These are phyloP conservation scores for Trichoderma virens DNA, from an alignment of 495 filamentous ascomycete genomes.

Conservation along the genomic window DNA sequence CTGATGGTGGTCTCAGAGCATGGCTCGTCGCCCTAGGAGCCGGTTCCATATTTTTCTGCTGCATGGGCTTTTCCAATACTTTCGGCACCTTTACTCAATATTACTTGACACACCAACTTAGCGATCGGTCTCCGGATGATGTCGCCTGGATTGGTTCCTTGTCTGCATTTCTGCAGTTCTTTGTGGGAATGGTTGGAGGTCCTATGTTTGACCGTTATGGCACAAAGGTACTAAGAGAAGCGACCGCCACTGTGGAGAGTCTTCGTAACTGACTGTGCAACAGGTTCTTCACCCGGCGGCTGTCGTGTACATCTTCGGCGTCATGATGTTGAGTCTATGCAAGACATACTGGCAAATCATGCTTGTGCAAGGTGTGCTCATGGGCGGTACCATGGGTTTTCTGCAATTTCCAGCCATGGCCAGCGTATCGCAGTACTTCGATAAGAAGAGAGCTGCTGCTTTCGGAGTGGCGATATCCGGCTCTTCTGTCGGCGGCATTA, in stretches of 20 bases:
- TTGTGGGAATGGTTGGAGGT: slow-evolving; percentile 35
- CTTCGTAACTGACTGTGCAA: slow-evolving; percentile 25
- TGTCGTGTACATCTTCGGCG: slow-evolving; percentile 28
- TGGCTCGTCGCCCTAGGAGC: slow-evolving; percentile 26
- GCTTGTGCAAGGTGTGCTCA: slow-evolving; percentile 51
- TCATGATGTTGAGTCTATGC: slow-evolving; percentile 54
- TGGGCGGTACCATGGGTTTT: slow-evolving; percentile 43
- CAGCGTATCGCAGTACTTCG: slow-evolving; percentile 47
- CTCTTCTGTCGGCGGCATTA: slow-evolving; percentile 50
- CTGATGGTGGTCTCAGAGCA: slow-evolving; percentile 28
- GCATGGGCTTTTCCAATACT: slow-evolving; percentile 53
- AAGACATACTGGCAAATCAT: slow-evolving; percentile 54
- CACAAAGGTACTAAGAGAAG: too few relatives aligned
- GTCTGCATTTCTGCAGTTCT: slow-evolving; percentile 39
- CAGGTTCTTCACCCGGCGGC: slow-evolving; percentile 34
- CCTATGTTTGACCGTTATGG: slow-evolving; percentile 48
- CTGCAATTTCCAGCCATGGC: slow-evolving; percentile 45
- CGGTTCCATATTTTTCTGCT: slow-evolving; percentile 39
- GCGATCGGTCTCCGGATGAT: slow-evolving; percentile 35
- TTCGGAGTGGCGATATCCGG: slow-evolving; percentile 49
- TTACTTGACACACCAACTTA: slow-evolving; percentile 46
- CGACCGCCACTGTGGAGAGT: too few relatives aligned
- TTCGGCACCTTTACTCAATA: slow-evolving; percentile 59
- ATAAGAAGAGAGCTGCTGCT: slow-evolving; percentile 43
- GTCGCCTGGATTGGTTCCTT: slow-evolving; percentile 58